Conservation (phyloP, 2,329 filamentous ascomycete species). For the Aspergillus sergii region DNA sequence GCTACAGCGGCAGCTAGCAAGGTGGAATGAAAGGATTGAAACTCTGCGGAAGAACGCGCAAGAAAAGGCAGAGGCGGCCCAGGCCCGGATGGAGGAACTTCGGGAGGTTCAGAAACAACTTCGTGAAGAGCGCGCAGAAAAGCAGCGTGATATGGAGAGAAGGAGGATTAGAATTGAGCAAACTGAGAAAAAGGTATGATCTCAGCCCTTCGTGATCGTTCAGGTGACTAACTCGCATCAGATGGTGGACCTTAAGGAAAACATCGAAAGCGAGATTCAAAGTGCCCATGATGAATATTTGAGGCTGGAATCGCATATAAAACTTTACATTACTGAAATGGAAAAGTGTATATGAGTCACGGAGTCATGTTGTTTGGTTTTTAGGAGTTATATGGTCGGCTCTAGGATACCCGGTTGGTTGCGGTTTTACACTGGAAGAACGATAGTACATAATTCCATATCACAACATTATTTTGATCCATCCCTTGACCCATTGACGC, state of each 20-base stretch:
- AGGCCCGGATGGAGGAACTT: slow-evolving; percentile 88
- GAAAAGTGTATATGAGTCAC: slow-evolving; percentile 73
- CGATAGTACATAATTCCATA: slow-evolving; percentile 24
- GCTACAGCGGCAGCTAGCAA: slow-evolving; percentile 78
- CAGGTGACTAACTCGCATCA: slow-evolving; percentile 45
- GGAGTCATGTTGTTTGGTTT: slow-evolving; percentile 18
- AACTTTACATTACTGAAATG: slow-evolving; percentile 98
- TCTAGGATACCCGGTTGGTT: slow-evolving; percentile 44
- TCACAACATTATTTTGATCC: slow-evolving; percentile 1
- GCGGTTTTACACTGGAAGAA: slow-evolving; percentile 29
- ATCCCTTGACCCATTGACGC: slow-evolving; percentile 15
- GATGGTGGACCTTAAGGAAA: slow-evolving; percentile 98
- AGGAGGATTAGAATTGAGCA: slow-evolving; percentile 93
- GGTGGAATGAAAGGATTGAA: slow-evolving; percentile 85
- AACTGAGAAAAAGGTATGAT: slow-evolving; percentile 90
- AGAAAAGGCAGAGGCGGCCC: slow-evolving; percentile 78
- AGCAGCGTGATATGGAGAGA: slow-evolving; percentile 89
- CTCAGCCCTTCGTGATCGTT: not conserved
- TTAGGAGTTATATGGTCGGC: slow-evolving; percentile 39
- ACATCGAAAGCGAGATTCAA: slow-evolving; percentile 92
- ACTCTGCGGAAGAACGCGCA: slow-evolving; percentile 78
- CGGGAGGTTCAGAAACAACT: slow-evolving; percentile 76
- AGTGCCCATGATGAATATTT: slow-evolving; percentile 90
- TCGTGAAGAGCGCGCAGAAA: slow-evolving; percentile 81
- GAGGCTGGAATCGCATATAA: slow-evolving; percentile 97